Evolutionary conservation across 306 rosid species (phyloP), one percentile per base, ranked within the genome.

Genomic region (Sphenostylis stenocarpa): DNA sequence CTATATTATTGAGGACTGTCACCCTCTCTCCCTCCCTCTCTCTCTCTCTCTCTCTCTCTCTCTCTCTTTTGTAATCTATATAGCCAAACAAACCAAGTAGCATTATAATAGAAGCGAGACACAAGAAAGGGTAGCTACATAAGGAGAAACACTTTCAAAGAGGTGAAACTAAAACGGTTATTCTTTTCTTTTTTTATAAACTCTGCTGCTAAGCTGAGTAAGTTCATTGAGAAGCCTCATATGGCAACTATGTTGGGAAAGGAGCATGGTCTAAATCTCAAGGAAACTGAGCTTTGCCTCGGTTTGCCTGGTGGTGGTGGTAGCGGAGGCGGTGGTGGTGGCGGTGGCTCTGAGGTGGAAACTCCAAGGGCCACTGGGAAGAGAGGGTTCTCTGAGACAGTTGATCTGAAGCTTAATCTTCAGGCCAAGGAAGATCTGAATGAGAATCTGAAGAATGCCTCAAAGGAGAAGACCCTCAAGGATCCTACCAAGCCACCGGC

Each of bases 261-360:
- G 52, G 87, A 77, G 65, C 36, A 71, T 67, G 90, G 64, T 78
- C 72, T 90, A 84, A 89, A 89, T 81, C 80, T 93, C 64, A 91
- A 76, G 84, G 97, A 89, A 90, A 96, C 99, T 15, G 99, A 96
- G 89, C 87, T 96, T 14, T 92, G 99, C 63, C 91, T 96, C 23
- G 99, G 98, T 9, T 28, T 96, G 49, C 99, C 99, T 1, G 97
- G 99, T 0, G 97, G 97, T 0, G 88, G 88, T 0, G 87, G 81
- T 0, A 70, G 70, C 0, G 86, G 84, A 0, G 88, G 77, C 1
- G 85, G 85, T 0, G 88, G 79, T 0, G 74, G 70, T 0, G 86
- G 84, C 0, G 57, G 39, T 0, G 63, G 38, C 11, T 7, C 82
- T 10, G 93, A 88, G 78, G 85, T 67, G 36, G 96, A 90, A 72